Evolutionary conservation across 2,329 filamentous ascomycete genomes (phyloP), one percentile per base, ranked within the genome.

Genomic region (Pyrenophora seminiperda): DNA sequence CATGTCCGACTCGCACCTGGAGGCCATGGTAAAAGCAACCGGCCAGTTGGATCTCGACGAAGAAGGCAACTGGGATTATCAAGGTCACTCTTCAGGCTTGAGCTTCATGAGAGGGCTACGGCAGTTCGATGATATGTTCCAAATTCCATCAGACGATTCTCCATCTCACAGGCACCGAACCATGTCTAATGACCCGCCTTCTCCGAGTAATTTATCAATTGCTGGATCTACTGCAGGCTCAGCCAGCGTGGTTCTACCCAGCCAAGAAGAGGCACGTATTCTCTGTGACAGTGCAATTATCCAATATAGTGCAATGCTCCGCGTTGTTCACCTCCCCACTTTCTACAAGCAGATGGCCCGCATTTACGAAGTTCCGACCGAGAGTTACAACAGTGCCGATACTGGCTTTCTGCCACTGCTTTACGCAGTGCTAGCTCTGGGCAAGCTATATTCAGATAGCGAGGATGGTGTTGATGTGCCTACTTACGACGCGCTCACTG

Each of bases 1-100:
- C 7, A 63, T 74, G 41, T 74, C 77, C 37, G 81, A 81, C 22
- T 81, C 86, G 83, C 83, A 93, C 58, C 79, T 99, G 19, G 87
- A 93, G 67, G 96, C 92, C 20, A 97, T 99, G 93, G 91, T 97
- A 50, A 89, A 93, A 68, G 90, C 90, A 33, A 91, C 93, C 2
- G 94, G 93, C 29, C 89, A 92, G 68, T 81, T 99, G 14, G 93
- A 97, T 65, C 81, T 97, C 27, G 91, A 96, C 63, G 93, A 97
- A 61, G 85, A 87, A 63, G 93, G 93, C 33, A 86, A 94, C 62
- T 96, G 91, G 86, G 92, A 97, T 73, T 99, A 96, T 65, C 91
- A 96, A 67, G 94, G 94, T 39, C 89, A 90, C 57, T 97, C 93
- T 0, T 97, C 94, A 0, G 92, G 93, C 2, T 83, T 92, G 34